These are phyloP conservation scores for Nannochloropsis granulata DNA, from an alignment of 108 stramenopile genomes.

Conservation along the genomic window DNA sequence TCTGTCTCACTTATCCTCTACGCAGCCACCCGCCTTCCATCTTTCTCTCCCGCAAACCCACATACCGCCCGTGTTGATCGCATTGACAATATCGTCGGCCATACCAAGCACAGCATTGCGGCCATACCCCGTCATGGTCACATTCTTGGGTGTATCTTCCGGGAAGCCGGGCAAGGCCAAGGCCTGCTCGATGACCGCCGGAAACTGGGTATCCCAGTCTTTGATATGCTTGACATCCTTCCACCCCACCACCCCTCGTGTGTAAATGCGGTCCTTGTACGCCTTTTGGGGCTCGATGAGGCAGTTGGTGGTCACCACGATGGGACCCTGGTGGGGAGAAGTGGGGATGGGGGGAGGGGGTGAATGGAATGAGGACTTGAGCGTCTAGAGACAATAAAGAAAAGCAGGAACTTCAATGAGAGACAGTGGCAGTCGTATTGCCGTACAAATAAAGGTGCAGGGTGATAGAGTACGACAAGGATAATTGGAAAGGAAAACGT, in stretches of 20 bases:
- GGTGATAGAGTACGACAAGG: neutral
- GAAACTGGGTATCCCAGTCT: conserved; percentile 44
- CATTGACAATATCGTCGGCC: neutral
- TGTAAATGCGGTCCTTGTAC: conserved; percentile 55
- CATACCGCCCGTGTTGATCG: neutral
- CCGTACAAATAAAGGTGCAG: neutral
- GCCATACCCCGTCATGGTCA: conserved; percentile 58
- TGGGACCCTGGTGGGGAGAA: conserved; percentile 50
- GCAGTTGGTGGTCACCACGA: conserved; percentile 59
- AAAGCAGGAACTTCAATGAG: neutral
- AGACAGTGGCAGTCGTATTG: neutral
- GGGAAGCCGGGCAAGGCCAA: conserved; percentile 48
- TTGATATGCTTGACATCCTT: conserved; percentile 51
- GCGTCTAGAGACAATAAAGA: too few relatives aligned
- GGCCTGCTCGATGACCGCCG: conserved; percentile 52
- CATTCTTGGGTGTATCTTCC: conserved; percentile 42
- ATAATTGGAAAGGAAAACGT: neutral
- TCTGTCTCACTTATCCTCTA: neutral
- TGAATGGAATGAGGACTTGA: too few relatives aligned
- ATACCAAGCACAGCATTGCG: conserved; percentile 35
- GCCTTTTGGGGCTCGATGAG: conserved; percentile 49
- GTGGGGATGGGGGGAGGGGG: neutral
- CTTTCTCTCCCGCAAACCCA: neutral
- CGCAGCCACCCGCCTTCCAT: neutral
- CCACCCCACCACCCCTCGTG: conserved; percentile 52